A percentile compares a stretch with the other conserved stretches of the same genome.
These are phyloP conservation scores for Gyrodon lividus DNA, from an alignment of 768 basidiomycete genomes.

Conservation along the genomic window DNA sequence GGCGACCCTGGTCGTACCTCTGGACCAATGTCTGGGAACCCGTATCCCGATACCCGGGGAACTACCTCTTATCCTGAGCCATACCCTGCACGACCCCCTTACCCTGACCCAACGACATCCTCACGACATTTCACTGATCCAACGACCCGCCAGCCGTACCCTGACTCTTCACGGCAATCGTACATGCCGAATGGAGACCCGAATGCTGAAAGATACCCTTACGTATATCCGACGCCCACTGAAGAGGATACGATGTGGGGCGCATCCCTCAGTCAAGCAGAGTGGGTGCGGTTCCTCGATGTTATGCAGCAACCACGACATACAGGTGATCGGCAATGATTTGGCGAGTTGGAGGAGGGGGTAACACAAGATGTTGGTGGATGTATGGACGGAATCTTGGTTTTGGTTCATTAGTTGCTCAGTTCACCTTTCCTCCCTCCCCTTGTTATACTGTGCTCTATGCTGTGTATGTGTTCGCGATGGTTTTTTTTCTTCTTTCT, in stretches of 20 bases:
- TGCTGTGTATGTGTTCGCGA: slow-evolving; percentile 26
- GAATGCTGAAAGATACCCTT: slow-evolving; percentile 22
- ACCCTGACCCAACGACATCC: slow-evolving; percentile 20
- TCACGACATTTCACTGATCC: slow-evolving; percentile 25
- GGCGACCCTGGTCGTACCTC: slow-evolving; percentile 19
- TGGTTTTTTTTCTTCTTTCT: slow-evolving; percentile 6
- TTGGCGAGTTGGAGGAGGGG: background rate
- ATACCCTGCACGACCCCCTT: slow-evolving; percentile 24
- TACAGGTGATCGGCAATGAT: slow-evolving; percentile 27
- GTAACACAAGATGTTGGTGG: slow-evolving; percentile 3
- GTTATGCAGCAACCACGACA: slow-evolving; percentile 52
- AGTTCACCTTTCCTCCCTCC: slow-evolving; percentile 1
- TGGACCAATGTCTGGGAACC: slow-evolving; percentile 21
- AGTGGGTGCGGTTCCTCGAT: slow-evolving; percentile 69
- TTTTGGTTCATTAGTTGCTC: slow-evolving; percentile 18
- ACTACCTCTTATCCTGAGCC: slow-evolving; percentile 24
- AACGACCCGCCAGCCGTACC: slow-evolving; percentile 21
- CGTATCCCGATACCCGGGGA: slow-evolving; percentile 28
- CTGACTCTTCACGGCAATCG: slow-evolving; percentile 27
- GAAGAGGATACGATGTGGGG: slow-evolving; percentile 75
- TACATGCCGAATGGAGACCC: slow-evolving; percentile 25
- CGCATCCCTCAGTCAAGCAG: slow-evolving; percentile 70
- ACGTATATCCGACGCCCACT: slow-evolving; percentile 43
- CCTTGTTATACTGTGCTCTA: slow-evolving; percentile 10
- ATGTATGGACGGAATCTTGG: slow-evolving; percentile 23